Evolutionary conservation across 352 stramenopile genomes (phyloP).

Genomic region (Halophytophthora batemanensis): DNA sequence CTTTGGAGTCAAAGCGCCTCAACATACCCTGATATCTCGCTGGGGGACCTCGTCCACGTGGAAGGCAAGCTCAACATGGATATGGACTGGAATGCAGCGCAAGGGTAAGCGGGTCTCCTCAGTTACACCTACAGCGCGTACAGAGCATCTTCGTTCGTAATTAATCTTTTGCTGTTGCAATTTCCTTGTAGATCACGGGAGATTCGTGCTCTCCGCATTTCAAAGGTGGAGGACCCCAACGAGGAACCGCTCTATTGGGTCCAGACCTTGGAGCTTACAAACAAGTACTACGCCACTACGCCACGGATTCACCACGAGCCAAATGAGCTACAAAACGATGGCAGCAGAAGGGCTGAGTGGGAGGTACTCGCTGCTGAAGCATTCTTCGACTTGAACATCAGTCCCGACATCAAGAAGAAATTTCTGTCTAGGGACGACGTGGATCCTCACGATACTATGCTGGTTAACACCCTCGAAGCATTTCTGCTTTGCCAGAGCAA

Average conservation of each 20-base stretch:
- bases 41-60: constrained; percentile 74
- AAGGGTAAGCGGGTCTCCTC: constrained; percentile 7
- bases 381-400: constrained; percentile 46
- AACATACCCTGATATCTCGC: constrained; percentile 3
- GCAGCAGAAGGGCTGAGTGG: constrained; percentile 21
- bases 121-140: background rate
- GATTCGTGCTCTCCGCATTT: constrained; percentile 52
- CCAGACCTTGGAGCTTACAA: constrained; percentile 46
- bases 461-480: constrained; percentile 35
- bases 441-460: constrained; percentile 22
- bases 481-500: constrained; percentile 29
- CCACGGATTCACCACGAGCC: background rate
- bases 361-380: constrained; percentile 31
- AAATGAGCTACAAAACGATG: background rate
- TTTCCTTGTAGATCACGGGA: constrained; percentile 33
- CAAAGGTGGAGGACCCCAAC: constrained; percentile 56
- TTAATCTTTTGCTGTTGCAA: background rate
- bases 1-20: constrained; percentile 28
- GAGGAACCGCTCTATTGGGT: constrained; percentile 76
- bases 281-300: constrained; percentile 33
- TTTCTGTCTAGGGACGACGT: constrained; percentile 22
- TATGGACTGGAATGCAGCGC: constrained; percentile 32
- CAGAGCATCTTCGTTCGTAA: background rate
- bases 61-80: constrained; percentile 72
- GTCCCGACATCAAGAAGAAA: constrained; percentile 15